These are phyloP conservation scores for Rhynchospora tenuis DNA, from an alignment of 176 grass and related monocot species.

Conservation along the genomic window DNA sequence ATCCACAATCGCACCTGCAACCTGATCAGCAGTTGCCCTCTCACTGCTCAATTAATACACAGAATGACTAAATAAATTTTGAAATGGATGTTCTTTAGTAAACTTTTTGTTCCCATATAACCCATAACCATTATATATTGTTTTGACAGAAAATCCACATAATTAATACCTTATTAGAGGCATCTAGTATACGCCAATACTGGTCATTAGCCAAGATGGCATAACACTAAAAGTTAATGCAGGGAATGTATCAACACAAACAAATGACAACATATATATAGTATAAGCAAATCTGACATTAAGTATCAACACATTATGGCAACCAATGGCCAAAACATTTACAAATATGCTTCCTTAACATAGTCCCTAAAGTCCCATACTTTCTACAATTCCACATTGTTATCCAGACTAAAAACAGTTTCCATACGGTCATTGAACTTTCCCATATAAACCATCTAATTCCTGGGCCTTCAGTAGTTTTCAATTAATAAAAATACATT, in stretches of 20 bases:
- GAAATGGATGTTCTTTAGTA: neutral
- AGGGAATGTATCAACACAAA: neutral
- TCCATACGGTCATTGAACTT: neutral
- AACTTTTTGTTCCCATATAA: neutral
- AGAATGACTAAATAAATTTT: neutral
- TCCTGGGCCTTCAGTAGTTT: neutral
- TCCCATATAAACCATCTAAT: neutral
- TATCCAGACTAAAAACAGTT: neutral
- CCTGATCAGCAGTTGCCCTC: conserved; percentile 16
- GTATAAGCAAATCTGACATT: neutral
- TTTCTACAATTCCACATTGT: neutral
- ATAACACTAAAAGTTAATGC: neutral
- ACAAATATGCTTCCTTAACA: neutral
- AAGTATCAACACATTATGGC: neutral
- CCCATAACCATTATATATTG: neutral
- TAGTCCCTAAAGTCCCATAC: neutral
- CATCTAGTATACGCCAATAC: neutral
- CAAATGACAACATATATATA: neutral
- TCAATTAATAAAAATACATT: neutral
- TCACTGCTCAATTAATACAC: conserved; percentile 24
- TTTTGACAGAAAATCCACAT: neutral
- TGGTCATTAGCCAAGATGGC: neutral
- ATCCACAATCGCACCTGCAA: conserved; percentile 31
- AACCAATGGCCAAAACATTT: neutral
- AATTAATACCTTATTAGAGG: neutral